Percentiles rank a stretch among this genome's conserved stretches.
phyloP scores from a whole-genome alignment of 305 asterid genomes.

The Fraxinus latifolia region DNA sequence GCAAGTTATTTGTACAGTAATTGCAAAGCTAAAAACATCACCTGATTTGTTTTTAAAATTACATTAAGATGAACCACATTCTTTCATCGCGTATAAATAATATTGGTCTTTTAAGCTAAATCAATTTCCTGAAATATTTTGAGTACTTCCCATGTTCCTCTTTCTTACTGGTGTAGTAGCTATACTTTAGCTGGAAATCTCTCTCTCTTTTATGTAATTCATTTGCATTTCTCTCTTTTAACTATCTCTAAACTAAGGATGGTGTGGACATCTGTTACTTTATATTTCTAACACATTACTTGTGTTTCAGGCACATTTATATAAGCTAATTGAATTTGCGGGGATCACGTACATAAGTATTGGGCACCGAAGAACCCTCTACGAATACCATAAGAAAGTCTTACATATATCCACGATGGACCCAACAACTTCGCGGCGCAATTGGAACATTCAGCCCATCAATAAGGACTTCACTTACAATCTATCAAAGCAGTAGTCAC shows the following conservation, averaged over 20 bases:
- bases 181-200: conserved; percentile 27
- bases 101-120: conserved; percentile 4
- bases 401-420: conserved; percentile 49
- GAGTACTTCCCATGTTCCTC: conserved; percentile 24
- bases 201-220: background rate
- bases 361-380: conserved; percentile 63
- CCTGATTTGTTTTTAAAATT: background rate
- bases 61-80: background rate
- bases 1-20: background rate
- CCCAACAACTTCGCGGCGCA: conserved; percentile 27
- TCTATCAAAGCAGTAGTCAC: conserved; percentile 30
- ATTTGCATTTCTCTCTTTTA: background rate
- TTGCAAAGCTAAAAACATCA: background rate
- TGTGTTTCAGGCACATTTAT: conserved; percentile 59
- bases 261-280: conserved; percentile 1
- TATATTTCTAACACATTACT: conserved; percentile 18
- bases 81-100: background rate
- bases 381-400: conserved; percentile 44
- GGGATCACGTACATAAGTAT: conserved; percentile 67
- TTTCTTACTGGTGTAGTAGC: conserved; percentile 26
- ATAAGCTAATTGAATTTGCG: conserved; percentile 49
- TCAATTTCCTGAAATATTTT: background rate
- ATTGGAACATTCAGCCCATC: conserved; percentile 55
- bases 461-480: conserved; percentile 30
- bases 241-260: background rate